Percentiles rank a stretch among this genome's conserved stretches.
These are phyloP conservation scores for Boechera divaricarpa DNA, from an alignment of 345 rosid species.

Conservation along the genomic window DNA sequence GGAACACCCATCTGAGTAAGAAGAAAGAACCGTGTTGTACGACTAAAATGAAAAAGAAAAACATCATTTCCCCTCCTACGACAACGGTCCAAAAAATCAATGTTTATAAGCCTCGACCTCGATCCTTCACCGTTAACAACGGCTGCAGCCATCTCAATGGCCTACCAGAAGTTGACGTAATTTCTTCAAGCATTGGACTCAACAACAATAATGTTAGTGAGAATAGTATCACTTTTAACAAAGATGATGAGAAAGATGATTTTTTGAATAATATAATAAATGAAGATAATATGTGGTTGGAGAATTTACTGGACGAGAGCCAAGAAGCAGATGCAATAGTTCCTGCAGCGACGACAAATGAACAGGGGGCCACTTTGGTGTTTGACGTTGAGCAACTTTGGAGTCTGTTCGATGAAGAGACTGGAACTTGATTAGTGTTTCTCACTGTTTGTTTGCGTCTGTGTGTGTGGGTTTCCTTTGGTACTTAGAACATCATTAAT, in stretches of 20 bases:
- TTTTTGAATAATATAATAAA: background rate
- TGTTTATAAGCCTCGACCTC: constrained; percentile 44
- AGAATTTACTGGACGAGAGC: constrained; percentile 26
- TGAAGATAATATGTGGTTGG: constrained; percentile 41
- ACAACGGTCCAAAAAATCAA: constrained; percentile 23
- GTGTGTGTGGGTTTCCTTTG: background rate
- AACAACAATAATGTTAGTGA: background rate
- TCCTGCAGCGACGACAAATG: background rate
- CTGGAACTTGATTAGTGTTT: constrained; percentile 30
- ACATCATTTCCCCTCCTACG: background rate
- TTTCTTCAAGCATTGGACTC: constrained; percentile 5
- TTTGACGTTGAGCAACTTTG: constrained; percentile 46
- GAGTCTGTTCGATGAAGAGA: constrained; percentile 35
- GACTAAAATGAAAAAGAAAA: constrained; percentile 28
- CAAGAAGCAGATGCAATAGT: constrained; percentile 5
- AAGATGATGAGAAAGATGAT: constrained; percentile 21
- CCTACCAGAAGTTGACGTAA: constrained; percentile 7
- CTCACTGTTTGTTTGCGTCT: background rate
- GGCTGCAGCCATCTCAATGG: constrained; percentile 11
- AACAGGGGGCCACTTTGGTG: background rate
- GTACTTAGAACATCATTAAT: too few species aligned
- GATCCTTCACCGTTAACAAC: constrained; percentile 30
- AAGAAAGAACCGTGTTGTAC: constrained; percentile 32
- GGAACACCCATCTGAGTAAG: constrained; percentile 64
- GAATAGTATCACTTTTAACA: constrained; percentile 23